phyloP scores from a whole-genome alignment of 2,329 filamentous ascomycete species.

The Torrubiellomyces zombiae region DNA sequence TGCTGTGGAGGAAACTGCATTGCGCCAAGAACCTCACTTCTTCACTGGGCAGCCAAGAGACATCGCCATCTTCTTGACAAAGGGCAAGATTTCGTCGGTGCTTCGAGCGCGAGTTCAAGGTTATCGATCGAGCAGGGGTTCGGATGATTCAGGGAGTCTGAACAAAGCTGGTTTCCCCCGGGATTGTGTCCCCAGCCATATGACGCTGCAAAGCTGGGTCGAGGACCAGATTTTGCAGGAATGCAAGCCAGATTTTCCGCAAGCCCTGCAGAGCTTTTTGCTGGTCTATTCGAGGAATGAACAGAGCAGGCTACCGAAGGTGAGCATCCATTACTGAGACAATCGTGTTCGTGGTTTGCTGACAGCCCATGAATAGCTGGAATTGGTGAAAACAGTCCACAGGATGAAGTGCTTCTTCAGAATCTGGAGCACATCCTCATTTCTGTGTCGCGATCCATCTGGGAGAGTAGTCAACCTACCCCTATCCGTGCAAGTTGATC shows the following conservation, averaged over 20 bases:
- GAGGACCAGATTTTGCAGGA: slow-evolving; percentile 20
- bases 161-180: slow-evolving; percentile 20
- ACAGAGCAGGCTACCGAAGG: slow-evolving; percentile 19
- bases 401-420: slow-evolving; percentile 32
- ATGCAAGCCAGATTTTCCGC: slow-evolving; percentile 14
- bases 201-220: slow-evolving; percentile 19
- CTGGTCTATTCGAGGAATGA: slow-evolving; percentile 19
- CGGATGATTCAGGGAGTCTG: slow-evolving; percentile 13
- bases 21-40: slow-evolving; percentile 18
- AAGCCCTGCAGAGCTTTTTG: slow-evolving; percentile 20
- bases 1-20: slow-evolving; percentile 16
- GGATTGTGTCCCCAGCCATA: slow-evolving; percentile 19
- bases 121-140: slow-evolving; percentile 16
- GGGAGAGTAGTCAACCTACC: slow-evolving; percentile 20
- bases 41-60: slow-evolving; percentile 19
- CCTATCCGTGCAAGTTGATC: slow-evolving; percentile 22
- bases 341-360: neutral
- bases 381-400: slow-evolving; percentile 25
- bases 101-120: slow-evolving; percentile 22
- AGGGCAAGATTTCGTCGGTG: slow-evolving; percentile 19
- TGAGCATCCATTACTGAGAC: slow-evolving; percentile 11
- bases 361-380: too few species aligned
- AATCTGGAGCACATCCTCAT: slow-evolving; percentile 27
- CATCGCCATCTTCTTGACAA: slow-evolving; percentile 19
- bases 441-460: slow-evolving; percentile 22